phyloP scores from a whole-genome alignment of 805 yeast genomes.

The Wickerhamomyces tratensis region DNA sequence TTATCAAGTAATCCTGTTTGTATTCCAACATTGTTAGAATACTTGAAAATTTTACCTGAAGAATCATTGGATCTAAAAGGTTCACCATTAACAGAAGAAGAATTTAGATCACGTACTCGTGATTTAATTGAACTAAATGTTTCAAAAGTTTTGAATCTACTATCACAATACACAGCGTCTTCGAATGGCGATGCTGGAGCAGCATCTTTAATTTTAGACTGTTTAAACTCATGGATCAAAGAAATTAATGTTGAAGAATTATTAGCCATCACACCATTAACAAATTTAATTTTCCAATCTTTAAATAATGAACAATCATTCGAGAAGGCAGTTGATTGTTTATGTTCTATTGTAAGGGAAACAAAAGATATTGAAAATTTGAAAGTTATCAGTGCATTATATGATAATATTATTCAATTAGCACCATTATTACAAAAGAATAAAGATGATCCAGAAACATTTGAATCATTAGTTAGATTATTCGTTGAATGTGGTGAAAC shows the following conservation, averaged over 20 bases:
- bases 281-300: slow-evolving; percentile 59
- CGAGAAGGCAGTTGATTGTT: slow-evolving; percentile 79
- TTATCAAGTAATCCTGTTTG: slow-evolving; percentile 30
- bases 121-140: slow-evolving; percentile 60
- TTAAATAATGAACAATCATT: slow-evolving; percentile 52
- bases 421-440: slow-evolving; percentile 39
- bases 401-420: slow-evolving; percentile 55
- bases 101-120: slow-evolving; percentile 54
- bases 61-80: slow-evolving; percentile 73
- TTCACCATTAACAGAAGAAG: slow-evolving; percentile 75
- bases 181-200: slow-evolving; percentile 18
- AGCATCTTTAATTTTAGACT: slow-evolving; percentile 47
- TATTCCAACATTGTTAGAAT: slow-evolving; percentile 53
- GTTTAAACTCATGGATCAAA: slow-evolving; percentile 83
- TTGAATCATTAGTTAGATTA: slow-evolving; percentile 63
- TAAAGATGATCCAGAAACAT: slow-evolving; percentile 37
- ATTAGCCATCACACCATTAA: slow-evolving; percentile 53
- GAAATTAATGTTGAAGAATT: slow-evolving; percentile 73
- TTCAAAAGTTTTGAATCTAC: slow-evolving; percentile 52
- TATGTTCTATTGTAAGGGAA: slow-evolving; percentile 73
- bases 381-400: slow-evolving; percentile 55
- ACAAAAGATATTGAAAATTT: slow-evolving; percentile 67
- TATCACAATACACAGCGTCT: slow-evolving; percentile 40
- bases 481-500: slow-evolving; percentile 92
- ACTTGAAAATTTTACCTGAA: slow-evolving; percentile 83